phyloP scores from a whole-genome alignment of 805 yeast species.

The Cyberlindnera saturnus region DNA sequence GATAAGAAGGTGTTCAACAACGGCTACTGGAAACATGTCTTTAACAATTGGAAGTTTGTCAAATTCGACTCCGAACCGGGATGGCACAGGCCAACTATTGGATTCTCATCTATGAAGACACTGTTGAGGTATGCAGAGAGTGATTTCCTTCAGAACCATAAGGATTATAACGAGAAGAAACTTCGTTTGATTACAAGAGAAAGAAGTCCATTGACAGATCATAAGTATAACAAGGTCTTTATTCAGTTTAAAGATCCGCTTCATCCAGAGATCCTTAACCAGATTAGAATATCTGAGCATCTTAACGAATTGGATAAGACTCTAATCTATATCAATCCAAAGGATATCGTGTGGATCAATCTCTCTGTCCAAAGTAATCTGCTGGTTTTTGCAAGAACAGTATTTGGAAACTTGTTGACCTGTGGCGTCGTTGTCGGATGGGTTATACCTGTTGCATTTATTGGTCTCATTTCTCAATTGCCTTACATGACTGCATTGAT shows the following conservation, averaged over 20 bases:
- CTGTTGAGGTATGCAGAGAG: not conserved
- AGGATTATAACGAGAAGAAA: constrained; percentile 8
- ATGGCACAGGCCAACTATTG: not conserved
- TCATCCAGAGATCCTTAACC: constrained; percentile 60
- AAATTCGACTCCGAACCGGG: not conserved
- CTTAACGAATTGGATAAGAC: constrained; percentile 39
- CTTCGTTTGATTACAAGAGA: constrained; percentile 14
- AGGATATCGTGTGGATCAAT: constrained; percentile 70
- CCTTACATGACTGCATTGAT: constrained; percentile 56
- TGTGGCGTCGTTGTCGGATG: constrained; percentile 53
- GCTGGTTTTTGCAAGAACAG: constrained; percentile 32
- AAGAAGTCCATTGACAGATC: constrained; percentile 20
- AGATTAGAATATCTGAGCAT: constrained; percentile 41
- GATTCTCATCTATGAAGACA: not conserved
- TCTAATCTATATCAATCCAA: constrained; percentile 51
- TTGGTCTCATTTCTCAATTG: constrained; percentile 69
- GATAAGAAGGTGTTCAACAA: not conserved
- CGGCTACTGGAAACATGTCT: not conserved
- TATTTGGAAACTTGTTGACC: constrained; percentile 40
- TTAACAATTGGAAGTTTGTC: constrained; percentile 1
- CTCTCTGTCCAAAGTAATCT: constrained; percentile 34
- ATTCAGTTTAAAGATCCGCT: constrained; percentile 52
- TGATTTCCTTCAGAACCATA: constrained; percentile 6
- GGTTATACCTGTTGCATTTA: constrained; percentile 79
- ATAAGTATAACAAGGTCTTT: constrained; percentile 42